These are phyloP conservation scores for Diaporthe citri DNA, from an alignment of 2,329 filamentous ascomycete genomes.

Conservation along the genomic window DNA sequence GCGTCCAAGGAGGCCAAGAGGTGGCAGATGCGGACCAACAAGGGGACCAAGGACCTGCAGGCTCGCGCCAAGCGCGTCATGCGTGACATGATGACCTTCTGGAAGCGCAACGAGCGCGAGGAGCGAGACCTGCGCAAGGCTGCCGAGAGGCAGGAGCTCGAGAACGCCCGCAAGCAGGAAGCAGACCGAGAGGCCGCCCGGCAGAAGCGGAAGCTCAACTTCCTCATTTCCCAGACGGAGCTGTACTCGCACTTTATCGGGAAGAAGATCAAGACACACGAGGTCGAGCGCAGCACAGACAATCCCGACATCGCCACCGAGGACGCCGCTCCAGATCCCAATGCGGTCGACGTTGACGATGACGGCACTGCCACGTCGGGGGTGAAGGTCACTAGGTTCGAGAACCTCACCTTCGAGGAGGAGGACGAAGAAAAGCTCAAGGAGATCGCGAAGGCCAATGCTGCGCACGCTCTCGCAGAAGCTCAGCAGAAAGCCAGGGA, in stretches of 20 bases:
- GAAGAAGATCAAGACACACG: constrained; percentile 98
- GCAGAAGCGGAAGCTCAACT: constrained; percentile 99
- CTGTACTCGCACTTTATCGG: constrained; percentile 99
- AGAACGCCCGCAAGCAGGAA: constrained; percentile 96
- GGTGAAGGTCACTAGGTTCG: constrained; percentile 89
- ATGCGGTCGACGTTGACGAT: constrained; percentile 62
- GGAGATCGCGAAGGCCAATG: constrained; percentile 92
- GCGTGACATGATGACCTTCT: constrained; percentile 99
- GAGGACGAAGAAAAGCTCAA: constrained; percentile 88
- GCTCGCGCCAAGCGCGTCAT: constrained; percentile 97
- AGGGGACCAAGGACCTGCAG: constrained; percentile 97
- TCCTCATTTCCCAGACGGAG: constrained; percentile 98
- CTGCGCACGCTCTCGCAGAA: constrained; percentile 94
- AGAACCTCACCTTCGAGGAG: constrained; percentile 94
- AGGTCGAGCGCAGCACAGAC: constrained; percentile 91
- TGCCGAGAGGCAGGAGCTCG: constrained; percentile 94
- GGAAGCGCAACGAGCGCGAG: constrained; percentile 98
- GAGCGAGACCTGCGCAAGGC: constrained; percentile 94
- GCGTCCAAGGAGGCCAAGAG: constrained; percentile 97
- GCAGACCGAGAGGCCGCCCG: constrained; percentile 97
- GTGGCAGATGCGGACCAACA: constrained; percentile 98
- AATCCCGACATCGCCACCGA: constrained; percentile 78
- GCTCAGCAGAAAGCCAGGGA: constrained; percentile 92
- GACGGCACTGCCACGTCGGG: constrained; percentile 62
- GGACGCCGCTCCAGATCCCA: constrained; percentile 54